Percentiles rank a stretch among this genome's conserved stretches.
Evolutionary conservation across 169 alveolate genomes (phyloP).

Genomic region (Cyclospora cayetanensis): DNA sequence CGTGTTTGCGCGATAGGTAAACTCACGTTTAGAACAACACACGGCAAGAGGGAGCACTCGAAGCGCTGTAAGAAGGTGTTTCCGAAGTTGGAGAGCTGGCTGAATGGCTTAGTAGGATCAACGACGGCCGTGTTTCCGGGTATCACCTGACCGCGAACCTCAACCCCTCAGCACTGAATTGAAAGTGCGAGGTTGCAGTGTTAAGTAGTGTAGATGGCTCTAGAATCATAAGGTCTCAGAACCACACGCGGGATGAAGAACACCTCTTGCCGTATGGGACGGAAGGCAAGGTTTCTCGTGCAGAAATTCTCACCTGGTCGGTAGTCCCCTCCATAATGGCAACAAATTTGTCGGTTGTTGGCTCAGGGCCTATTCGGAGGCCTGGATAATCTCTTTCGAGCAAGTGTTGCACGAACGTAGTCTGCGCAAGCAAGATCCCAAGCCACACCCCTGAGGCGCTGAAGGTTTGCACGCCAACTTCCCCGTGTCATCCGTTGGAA

Average conservation of each 20-base stretch:
- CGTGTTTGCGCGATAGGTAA: too few species aligned
- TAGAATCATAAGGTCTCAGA: too few species aligned
- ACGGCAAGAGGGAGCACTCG: constrained; percentile 78
- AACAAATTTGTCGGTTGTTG: constrained; percentile 85
- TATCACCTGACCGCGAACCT: constrained; percentile 44
- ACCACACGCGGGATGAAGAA: too few species aligned
- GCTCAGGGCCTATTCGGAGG: constrained; percentile 87
- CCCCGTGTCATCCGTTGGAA: too few species aligned
- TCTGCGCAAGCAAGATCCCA: constrained; percentile 35
- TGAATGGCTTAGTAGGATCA: constrained; percentile 83
- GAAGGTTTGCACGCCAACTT: too few species aligned
- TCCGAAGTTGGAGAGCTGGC: constrained; percentile 84
- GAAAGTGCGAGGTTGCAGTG: too few species aligned
- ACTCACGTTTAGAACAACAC: constrained; percentile 59
- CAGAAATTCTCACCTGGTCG: constrained; percentile 78
- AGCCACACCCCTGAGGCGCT: background rate
- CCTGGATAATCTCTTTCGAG: constrained; percentile 81
- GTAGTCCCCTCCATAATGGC: constrained; percentile 80
- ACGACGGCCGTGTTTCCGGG: constrained; percentile 86
- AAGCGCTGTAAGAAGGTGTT: constrained; percentile 80
- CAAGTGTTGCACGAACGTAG: constrained; percentile 80
- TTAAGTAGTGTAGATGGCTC: too few species aligned
- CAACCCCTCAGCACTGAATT: background rate
- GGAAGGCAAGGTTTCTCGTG: too few species aligned
- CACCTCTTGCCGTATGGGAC: too few species aligned